Evolutionary conservation across 2,329 filamentous ascomycete species (phyloP), one percentile per base, ranked within the genome.

Genomic region (Fusarium sp.): DNA sequence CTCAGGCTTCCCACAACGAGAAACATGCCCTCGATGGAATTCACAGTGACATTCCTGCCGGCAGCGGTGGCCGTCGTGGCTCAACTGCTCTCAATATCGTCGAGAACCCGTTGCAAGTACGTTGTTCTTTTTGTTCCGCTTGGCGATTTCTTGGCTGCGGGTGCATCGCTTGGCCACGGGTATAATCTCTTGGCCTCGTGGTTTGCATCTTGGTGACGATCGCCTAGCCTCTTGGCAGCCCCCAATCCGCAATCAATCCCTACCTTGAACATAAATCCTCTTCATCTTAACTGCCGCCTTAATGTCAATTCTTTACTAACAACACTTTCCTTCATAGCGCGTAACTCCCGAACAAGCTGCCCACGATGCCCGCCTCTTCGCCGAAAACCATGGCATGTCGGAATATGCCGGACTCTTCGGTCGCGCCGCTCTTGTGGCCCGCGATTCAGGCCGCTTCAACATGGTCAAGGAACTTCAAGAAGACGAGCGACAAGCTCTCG

Each of bases 291-390:
- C 2, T 15, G 20, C 4, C 10, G 10, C 20, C 1, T 28, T 23
- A 42, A 42, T 42, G 8, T 4, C 8, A 50, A 28, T 18, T 15
- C 1, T 15, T n/a, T 15, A 8, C 57, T 60, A 9, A 61, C 55
- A 6, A 6, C 4, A 0, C 15, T 2, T 2, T 15, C 30, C 7
- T 3, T 18, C 6, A 4, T 13, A 77, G 76, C 56, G 65, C 36
- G 70, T 74, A 46, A 82, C 72, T 0, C 44, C 45, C 0, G 74
- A 74, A 28, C 40, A 71, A 26, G 68, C 58, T 6, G 66, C 66
- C 38, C 65, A 72, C 20, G 81, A 87, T 57, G 87, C 86, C 3
- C 78, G 81, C 11, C 73, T 77, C 41, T 89, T 87, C 68, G 87
- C 86, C n/a, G 76, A 77, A 16, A 75, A 80, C 3, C 77, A 86